Conservation (phyloP, 2,329 filamentous ascomycete species). For the Exophiala spinifera region DNA sequence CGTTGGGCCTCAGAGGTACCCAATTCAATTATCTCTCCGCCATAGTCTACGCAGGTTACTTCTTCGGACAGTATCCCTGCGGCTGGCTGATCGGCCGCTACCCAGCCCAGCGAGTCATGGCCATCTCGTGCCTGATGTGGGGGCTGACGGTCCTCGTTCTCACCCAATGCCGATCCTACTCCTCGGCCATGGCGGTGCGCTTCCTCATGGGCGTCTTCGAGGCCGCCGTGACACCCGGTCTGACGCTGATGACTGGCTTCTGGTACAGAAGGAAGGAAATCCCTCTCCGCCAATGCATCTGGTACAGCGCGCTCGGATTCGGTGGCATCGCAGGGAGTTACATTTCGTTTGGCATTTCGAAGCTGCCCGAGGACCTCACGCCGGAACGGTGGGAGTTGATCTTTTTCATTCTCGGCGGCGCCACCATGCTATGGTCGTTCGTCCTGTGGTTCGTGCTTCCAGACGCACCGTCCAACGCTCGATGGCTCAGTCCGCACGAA, state of each 20-base stretch:
- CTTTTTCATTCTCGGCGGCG: conserved; percentile 31
- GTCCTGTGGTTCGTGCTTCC: conserved; percentile 44
- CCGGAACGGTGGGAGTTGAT: conserved; percentile 48
- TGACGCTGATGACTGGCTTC: conserved; percentile 51
- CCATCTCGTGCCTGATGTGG: conserved; percentile 30
- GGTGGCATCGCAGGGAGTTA: conserved; percentile 57
- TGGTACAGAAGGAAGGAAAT: conserved; percentile 39
- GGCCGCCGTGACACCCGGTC: conserved; percentile 47
- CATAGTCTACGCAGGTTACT: conserved; percentile 41
- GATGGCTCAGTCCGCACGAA: conserved; percentile 42
- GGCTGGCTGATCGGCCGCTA: conserved; percentile 42
- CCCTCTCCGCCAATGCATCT: conserved; percentile 56
- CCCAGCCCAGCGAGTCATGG: conserved; percentile 39
- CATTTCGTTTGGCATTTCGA: conserved; percentile 42
- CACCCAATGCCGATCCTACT: conserved; percentile 42
- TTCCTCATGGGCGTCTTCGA: conserved; percentile 50
- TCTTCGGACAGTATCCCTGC: conserved; percentile 39
- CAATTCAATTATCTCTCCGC: conserved; percentile 6
- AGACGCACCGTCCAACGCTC: conserved; percentile 44
- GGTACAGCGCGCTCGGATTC: conserved; percentile 57
- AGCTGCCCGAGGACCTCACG: conserved; percentile 42
- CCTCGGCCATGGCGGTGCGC: conserved; percentile 41
- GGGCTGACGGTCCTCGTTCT: conserved; percentile 41
- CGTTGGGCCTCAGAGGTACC: background rate
- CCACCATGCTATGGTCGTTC: conserved; percentile 30